Evolutionary conservation across 108 stramenopile genomes (phyloP).

Genomic region (Craspedostauros australis): DNA sequence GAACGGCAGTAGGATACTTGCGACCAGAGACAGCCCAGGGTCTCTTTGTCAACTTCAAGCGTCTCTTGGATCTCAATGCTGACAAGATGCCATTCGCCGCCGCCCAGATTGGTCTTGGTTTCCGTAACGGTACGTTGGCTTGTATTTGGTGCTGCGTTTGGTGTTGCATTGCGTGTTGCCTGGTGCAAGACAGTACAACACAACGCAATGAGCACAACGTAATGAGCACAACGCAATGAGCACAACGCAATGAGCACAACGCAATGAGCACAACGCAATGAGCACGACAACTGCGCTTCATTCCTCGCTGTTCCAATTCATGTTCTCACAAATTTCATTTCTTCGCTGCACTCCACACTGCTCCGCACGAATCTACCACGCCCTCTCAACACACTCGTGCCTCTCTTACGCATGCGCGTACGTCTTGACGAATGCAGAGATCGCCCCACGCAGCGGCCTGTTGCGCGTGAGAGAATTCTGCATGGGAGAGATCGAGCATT

Average conservation of each 20-base stretch:
- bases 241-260: too few relatives aligned
- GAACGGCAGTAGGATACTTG: slow-evolving; percentile 93
- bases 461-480: slow-evolving; percentile 99
- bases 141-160: neutral
- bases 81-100: slow-evolving; percentile 99
- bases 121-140: slow-evolving; percentile 85
- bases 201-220: too few relatives aligned
- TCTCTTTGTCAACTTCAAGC: slow-evolving; percentile 98
- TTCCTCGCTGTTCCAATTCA: too few relatives aligned
- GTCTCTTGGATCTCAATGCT: slow-evolving; percentile 94
- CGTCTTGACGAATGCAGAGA: slow-evolving; percentile 58
- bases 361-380: too few relatives aligned
- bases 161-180: too few relatives aligned
- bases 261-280: too few relatives aligned
- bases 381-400: too few relatives aligned
- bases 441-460: slow-evolving; percentile 96
- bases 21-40: slow-evolving; percentile 99
- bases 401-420: too few relatives aligned
- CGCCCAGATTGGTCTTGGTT: slow-evolving; percentile 97
- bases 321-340: neutral
- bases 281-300: too few relatives aligned
- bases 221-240: too few relatives aligned
- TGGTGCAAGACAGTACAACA: too few relatives aligned
- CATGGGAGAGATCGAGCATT: slow-evolving; percentile 99
- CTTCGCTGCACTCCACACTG: neutral